Percentiles rank a stretch among this genome's conserved stretches.
Evolutionary conservation across 2,329 filamentous ascomycete species (phyloP).

Genomic region (Colletotrichum chlorophyti): DNA sequence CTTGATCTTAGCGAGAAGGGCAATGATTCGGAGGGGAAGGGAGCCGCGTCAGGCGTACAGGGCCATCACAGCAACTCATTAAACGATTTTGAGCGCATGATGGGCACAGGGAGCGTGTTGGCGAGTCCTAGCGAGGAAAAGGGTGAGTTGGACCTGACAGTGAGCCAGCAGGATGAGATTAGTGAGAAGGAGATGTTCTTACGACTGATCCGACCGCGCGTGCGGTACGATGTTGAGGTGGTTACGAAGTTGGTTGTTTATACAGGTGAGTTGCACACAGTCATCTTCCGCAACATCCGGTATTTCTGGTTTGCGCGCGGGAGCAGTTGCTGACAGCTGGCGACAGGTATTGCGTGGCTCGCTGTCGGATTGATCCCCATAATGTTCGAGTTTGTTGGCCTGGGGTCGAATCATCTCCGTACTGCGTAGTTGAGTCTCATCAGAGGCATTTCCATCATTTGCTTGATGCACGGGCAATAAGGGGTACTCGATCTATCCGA

Average conservation of each 20-base stretch:
- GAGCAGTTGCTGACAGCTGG: conserved; percentile 24
- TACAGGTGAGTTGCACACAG: conserved; percentile 69
- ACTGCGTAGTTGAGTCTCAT: conserved; percentile 7
- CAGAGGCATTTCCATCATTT: no score
- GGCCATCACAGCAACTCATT: conserved; percentile 48
- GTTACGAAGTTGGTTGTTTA: conserved; percentile 97
- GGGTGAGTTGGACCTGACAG: conserved; percentile 42
- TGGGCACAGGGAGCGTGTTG: conserved; percentile 68
- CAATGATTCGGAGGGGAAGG: conserved; percentile 45
- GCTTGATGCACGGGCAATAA: conserved; percentile 20
- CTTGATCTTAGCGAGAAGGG: conserved; percentile 47
- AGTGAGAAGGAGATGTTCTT: conserved; percentile 85
- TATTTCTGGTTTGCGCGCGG: neutral
- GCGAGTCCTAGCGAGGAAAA: conserved; percentile 39
- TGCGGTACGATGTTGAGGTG: conserved; percentile 97
- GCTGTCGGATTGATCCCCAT: conserved; percentile 78
- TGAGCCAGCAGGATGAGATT: conserved; percentile 56
- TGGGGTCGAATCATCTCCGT: conserved; percentile 51
- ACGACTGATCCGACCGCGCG: conserved; percentile 81
- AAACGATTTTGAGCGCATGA: conserved; percentile 74
- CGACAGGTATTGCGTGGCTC: conserved; percentile 79
- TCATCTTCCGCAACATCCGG: conserved; percentile 23
- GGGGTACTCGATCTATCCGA: no score
- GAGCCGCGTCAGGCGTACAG: conserved; percentile 52
- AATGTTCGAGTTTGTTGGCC: conserved; percentile 68